Conservation (phyloP, 441 rosid genomes). For the Adansonia gregorii region DNA sequence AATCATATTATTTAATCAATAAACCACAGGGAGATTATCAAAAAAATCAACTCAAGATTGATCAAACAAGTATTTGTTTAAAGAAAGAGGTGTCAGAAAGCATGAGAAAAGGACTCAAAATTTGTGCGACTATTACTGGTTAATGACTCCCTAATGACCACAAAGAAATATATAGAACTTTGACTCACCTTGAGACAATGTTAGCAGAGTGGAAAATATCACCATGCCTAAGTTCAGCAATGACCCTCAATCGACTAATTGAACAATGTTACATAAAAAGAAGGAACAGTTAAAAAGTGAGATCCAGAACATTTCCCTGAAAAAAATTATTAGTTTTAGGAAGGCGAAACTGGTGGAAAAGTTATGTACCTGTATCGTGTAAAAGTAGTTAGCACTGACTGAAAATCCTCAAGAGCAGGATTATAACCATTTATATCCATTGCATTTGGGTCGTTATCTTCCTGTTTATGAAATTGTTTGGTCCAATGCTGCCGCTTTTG, state of each 20-base stretch:
- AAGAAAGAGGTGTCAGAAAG: not conserved
- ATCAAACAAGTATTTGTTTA: not conserved
- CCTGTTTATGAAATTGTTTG: constrained; percentile 29
- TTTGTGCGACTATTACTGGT: not conserved
- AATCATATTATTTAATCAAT: not conserved
- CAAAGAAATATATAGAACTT: constrained; percentile 7
- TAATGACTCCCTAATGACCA: not conserved
- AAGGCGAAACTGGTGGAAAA: not conserved
- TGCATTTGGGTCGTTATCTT: constrained; percentile 28
- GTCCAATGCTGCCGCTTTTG: constrained; percentile 36
- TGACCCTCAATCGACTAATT: constrained; percentile 43
- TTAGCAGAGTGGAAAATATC: constrained; percentile 39
- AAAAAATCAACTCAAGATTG: not conserved
- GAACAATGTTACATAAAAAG: constrained; percentile 22
- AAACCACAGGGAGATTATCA: not conserved
- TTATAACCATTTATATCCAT: constrained; percentile 34
- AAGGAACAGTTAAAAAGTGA: not conserved
- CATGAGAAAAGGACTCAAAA: not conserved
- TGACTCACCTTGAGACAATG: constrained; percentile 43
- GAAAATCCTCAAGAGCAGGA: constrained; percentile 45
- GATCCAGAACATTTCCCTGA: not conserved
- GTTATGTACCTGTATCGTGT: constrained; percentile 41
- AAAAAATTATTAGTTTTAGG: not conserved
- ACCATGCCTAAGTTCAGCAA: constrained; percentile 45
- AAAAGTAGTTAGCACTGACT: constrained; percentile 37